Percentiles rank a stretch among this genome's conserved stretches.
These are phyloP conservation scores for Candida hispaniensis DNA, from an alignment of 805 yeast species.

Conservation along the genomic window DNA sequence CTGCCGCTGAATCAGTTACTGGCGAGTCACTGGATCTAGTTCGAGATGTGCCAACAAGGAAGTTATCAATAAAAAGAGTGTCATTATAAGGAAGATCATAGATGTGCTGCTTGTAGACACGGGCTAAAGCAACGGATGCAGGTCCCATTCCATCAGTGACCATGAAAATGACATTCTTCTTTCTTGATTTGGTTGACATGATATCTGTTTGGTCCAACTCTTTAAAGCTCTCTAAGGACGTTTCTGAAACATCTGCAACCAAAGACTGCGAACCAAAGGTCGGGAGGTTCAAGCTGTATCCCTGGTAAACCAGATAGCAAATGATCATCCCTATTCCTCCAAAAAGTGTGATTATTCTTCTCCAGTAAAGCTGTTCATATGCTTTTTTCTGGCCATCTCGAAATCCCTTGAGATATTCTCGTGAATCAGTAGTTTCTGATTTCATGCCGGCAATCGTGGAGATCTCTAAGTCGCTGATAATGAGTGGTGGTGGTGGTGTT, in stretches of 20 bases:
- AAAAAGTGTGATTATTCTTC: constrained; percentile 12
- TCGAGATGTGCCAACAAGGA: constrained; percentile 72
- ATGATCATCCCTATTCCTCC: constrained; percentile 14
- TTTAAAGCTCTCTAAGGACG: too few relatives aligned
- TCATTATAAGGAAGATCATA: constrained; percentile 46
- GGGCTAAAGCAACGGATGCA: constrained; percentile 66
- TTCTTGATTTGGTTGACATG: constrained; percentile 23
- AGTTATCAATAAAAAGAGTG: constrained; percentile 50
- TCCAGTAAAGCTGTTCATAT: constrained; percentile 15
- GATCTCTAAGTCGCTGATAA: too few relatives aligned
- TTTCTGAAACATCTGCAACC: constrained; percentile 1
- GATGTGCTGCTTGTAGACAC: constrained; percentile 59
- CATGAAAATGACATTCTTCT: constrained; percentile 73
- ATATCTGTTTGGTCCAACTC: not conserved
- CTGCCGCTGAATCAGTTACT: constrained; percentile 94
- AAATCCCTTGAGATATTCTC: constrained; percentile 13
- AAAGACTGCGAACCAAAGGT: too few relatives aligned
- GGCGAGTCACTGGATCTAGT: constrained; percentile 69
- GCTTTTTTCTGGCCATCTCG: constrained; percentile 15
- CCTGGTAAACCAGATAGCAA: constrained; percentile 8
- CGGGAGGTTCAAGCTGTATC: too few relatives aligned
- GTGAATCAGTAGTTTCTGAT: constrained; percentile 10
- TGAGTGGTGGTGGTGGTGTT: too few relatives aligned
- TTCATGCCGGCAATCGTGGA: constrained; percentile 1
- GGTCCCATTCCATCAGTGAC: constrained; percentile 97